Percentiles rank a stretch among this genome's conserved stretches.
Evolutionary conservation across 2,329 filamentous ascomycete genomes (phyloP).

Genomic region (Hypoxylon rubiginosum): DNA sequence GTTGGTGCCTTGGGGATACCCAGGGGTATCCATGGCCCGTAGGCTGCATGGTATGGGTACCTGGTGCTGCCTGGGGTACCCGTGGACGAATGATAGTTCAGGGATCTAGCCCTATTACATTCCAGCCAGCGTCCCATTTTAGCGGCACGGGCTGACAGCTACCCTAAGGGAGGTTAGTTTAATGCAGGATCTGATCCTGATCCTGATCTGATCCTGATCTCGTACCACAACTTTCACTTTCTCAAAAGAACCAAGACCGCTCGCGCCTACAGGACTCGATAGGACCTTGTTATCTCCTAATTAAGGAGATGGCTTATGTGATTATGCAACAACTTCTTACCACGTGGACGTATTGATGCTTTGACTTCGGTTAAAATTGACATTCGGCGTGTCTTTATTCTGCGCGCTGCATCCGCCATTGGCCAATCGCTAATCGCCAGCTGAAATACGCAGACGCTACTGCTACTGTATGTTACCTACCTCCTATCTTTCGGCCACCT

Average conservation of each 20-base stretch:
- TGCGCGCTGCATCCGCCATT: not conserved
- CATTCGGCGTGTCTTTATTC: not conserved
- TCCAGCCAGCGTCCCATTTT: not conserved
- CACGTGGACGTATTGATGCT: not conserved
- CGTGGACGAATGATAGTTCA: not conserved
- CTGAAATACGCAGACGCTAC: not conserved
- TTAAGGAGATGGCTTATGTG: slow-evolving; percentile 1
- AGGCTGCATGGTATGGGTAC: too few relatives aligned
- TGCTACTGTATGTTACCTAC: not conserved
- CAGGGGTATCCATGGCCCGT: too few relatives aligned
- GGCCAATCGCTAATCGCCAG: too few relatives aligned
- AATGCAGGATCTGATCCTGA: not conserved
- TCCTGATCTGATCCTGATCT: too few relatives aligned
- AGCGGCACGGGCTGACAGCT: slow-evolving; percentile 3
- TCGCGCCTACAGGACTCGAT: not conserved
- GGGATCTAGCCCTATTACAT: not conserved
- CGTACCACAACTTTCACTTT: not conserved
- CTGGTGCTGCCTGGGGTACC: not conserved
- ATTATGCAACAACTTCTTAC: not conserved
- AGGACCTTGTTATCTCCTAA: not conserved
- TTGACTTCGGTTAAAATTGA: not conserved
- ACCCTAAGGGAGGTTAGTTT: too few relatives aligned
- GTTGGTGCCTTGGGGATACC: too few relatives aligned
- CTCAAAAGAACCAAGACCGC: not conserved
- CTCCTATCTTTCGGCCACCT: not conserved